phyloP scores from a whole-genome alignment of 2,329 filamentous ascomycete genomes.

The Verticillium tricorpus region DNA sequence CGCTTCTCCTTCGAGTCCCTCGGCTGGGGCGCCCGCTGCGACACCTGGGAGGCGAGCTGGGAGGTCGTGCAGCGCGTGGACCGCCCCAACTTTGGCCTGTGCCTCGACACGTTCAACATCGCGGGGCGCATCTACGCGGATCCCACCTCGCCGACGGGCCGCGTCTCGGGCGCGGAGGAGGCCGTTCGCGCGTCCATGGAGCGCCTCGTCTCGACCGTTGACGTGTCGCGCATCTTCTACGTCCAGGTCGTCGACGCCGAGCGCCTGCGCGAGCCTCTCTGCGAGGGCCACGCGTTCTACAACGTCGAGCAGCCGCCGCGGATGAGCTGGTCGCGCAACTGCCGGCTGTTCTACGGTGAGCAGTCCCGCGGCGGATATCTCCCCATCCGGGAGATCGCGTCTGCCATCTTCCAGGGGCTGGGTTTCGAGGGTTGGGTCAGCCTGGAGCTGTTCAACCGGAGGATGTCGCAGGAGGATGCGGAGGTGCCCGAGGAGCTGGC shows the following conservation, averaged over 20 bases:
- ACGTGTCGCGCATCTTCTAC: conserved; percentile 66
- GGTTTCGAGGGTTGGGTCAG: conserved; percentile 68
- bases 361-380: conserved; percentile 60
- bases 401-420: conserved; percentile 57
- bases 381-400: conserved; percentile 57
- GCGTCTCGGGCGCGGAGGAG: conserved; percentile 46
- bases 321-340: conserved; percentile 79
- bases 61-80: conserved; percentile 61
- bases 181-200: conserved; percentile 50
- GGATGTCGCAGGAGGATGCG: conserved; percentile 46
- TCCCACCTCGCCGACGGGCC: conserved; percentile 40
- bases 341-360: conserved; percentile 54
- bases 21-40: conserved; percentile 65
- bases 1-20: conserved; percentile 71
- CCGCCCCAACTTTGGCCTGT: conserved; percentile 69
- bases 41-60: conserved; percentile 71
- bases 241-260: conserved; percentile 75
- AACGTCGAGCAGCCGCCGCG: conserved; percentile 32
- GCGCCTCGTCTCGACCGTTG: conserved; percentile 48
- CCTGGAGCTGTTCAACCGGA: conserved; percentile 64
- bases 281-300: conserved; percentile 33
- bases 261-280: conserved; percentile 53
- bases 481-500: conserved; percentile 55
- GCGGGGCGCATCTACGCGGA: conserved; percentile 68
- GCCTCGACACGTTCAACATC: conserved; percentile 76